Conservation (phyloP, 169 alveolate species). For the Plasmodium relictum region DNA sequence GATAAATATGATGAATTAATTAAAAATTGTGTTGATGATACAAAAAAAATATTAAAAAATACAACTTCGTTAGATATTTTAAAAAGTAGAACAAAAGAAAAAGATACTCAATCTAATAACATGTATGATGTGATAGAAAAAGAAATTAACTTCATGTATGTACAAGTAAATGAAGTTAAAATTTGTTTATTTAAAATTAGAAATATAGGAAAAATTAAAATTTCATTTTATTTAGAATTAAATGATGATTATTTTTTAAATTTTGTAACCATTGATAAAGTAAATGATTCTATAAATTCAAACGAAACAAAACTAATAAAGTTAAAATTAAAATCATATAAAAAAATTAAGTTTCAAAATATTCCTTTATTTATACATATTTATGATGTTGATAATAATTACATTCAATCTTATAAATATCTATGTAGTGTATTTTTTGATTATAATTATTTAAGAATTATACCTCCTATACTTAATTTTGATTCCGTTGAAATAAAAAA, state of each 20-base stretch:
- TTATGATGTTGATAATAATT: constrained; percentile 45
- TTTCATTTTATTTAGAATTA: constrained; percentile 25
- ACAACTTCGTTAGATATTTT: neutral
- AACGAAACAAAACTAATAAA: constrained; percentile 51
- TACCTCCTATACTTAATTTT: constrained; percentile 44
- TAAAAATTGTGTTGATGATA: neutral
- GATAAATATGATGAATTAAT: neutral
- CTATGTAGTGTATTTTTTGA: constrained; percentile 45
- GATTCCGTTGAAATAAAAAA: constrained; percentile 59
- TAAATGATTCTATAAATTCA: constrained; percentile 34
- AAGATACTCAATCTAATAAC: neutral
- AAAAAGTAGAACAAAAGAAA: constrained; percentile 13
- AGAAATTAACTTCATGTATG: constrained; percentile 50
- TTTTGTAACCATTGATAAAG: constrained; percentile 29
- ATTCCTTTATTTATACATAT: constrained; percentile 40
- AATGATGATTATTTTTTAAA: constrained; percentile 48
- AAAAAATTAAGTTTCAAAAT: constrained; percentile 53
- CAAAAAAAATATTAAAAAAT: neutral
- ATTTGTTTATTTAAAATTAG: constrained; percentile 54
- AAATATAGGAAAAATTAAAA: constrained; percentile 65
- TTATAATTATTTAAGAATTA: constrained; percentile 54
- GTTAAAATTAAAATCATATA: constrained; percentile 33
- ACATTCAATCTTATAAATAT: constrained; percentile 69
- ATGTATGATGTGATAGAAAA: constrained; percentile 19
- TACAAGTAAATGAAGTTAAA: constrained; percentile 43